Evolutionary conservation across 129 eudicot species (phyloP).

Genomic region (Solidago caesia): DNA sequence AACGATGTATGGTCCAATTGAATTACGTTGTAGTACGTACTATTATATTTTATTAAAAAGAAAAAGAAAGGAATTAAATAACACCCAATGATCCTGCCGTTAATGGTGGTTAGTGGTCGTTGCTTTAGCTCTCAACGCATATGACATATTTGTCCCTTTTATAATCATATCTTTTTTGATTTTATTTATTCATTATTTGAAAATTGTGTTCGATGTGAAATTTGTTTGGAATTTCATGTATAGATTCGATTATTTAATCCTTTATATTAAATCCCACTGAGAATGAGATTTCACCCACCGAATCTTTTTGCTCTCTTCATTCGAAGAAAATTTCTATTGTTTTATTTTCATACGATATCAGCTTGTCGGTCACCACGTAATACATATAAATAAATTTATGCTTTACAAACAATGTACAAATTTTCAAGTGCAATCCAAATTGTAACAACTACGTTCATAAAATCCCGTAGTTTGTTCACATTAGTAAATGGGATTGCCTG

Average conservation of each 20-base stretch:
- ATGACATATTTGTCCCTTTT: constrained; percentile 36
- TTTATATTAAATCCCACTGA: constrained; percentile 27
- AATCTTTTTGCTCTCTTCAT: constrained; percentile 29
- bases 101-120: constrained; percentile 54
- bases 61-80: constrained; percentile 1
- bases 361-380: neutral
- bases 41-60: neutral
- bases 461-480: no score
- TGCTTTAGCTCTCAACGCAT: constrained; percentile 30
- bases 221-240: constrained; percentile 32
- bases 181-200: constrained; percentile 7
- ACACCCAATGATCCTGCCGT: constrained; percentile 43
- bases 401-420: no score
- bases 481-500: no score
- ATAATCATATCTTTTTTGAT: constrained; percentile 1
- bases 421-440: no score
- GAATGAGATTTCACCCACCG: constrained; percentile 44
- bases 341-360: neutral
- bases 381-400: no score
- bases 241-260: constrained; percentile 12
- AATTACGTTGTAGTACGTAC: neutral
- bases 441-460: no score
- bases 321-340: constrained; percentile 6
- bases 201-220: constrained; percentile 32
- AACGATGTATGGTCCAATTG: neutral